Evolutionary conservation across 2,329 filamentous ascomycete species (phyloP), one percentile per base, ranked within the genome.

Genomic region (Colletotrichum higginsianum): DNA sequence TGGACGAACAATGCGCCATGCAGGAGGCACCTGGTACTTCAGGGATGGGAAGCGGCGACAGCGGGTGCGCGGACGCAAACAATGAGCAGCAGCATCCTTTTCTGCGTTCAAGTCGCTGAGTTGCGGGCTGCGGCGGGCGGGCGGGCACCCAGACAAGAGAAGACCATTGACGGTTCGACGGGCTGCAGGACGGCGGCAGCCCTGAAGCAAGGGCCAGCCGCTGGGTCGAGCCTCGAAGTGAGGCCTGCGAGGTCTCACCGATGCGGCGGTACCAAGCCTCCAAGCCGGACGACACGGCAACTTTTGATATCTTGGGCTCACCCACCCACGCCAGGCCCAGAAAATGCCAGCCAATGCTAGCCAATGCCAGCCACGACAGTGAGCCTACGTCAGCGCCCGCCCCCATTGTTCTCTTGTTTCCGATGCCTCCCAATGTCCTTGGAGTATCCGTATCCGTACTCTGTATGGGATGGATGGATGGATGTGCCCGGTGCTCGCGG

Each of bases 261-360:
- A 53, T 21, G 61, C 49, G 38, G 61, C 61, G 49, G n/a, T 46
- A 53, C 61, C 49, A 63, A 55, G 61, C 61, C 35, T 42, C 61
- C 61, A 63, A 63, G 61, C 61, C 61, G 61, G 61, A 63, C 47
- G 47, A 55, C 47, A 35, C 61, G 61, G 61, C 61, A 63, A 55
- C 30, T 53, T 50, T 42, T 42, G 38, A 63, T 63, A 44, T 53
- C 58, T 52, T 52, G 35, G 60, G 58, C 46, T 46, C 60, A 60
- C 30, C 46, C 35, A 26, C 35, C 61, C 52, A 18, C 38, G n/a
- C 35, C 16, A 26, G 18, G 13, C 30, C 30, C 4, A 47, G 46
- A 13, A n/a, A 13, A 23, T 38, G 21, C 47, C 9, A 42, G 60
- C 60, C 60, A 13, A 23, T 38, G 21, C 47, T 4, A 42, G 60